Base-by-base conservation (phyloP, 2,329 filamentous ascomycete species). In the Ophiosphaerella narmari region DNA sequence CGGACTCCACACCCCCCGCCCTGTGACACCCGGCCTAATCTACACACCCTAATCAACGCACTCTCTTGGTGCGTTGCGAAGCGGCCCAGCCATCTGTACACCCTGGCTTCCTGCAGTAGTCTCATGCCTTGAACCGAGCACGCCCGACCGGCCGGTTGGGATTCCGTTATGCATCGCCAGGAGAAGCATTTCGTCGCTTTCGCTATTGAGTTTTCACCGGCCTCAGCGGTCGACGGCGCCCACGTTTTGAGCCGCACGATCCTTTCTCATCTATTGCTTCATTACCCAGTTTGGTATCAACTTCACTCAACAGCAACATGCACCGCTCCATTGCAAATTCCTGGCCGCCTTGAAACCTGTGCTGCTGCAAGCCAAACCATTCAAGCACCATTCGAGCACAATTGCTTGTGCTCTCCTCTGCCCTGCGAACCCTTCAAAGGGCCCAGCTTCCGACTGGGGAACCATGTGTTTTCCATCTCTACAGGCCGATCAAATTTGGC, bases 91-190 rank as follows among this genome's bases (percentile, higher is more conserved):
- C 54, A 55, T 41, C 43, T 46, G 11, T 21, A 13, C 35, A 33
- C 18, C 39, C 54, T 50, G 61, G 55, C 55, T 54, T 50, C 65
- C 54, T 42, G 47, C 62, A 55, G 53, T 51, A 55, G 26, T 55
- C 60, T 35, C 33, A 16, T 48, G 57, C 53, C 60, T 62, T 60
- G 50, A 66, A 47, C 61, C 62, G 66, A 65, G 59, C 52, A 66
- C 65, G 67, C 68, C 67, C 58, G 60, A 64, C 67, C 68, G 59
- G 55, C 41, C 63, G 59, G 54, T 58, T 66, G 68, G 70, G 63
- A 62, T 55, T 43, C 41, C 45, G 50, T 57, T 54, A 56, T 61
- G 63, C 63, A 62, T 52, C 46, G 46, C 50, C 43, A 41, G 29
- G 58, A 46, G 43, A 43, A 52, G 12, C 21, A 35, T 36, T 35